phyloP scores from a whole-genome alignment of 164 flowering plant genomes.

The Malania oleifera region DNA sequence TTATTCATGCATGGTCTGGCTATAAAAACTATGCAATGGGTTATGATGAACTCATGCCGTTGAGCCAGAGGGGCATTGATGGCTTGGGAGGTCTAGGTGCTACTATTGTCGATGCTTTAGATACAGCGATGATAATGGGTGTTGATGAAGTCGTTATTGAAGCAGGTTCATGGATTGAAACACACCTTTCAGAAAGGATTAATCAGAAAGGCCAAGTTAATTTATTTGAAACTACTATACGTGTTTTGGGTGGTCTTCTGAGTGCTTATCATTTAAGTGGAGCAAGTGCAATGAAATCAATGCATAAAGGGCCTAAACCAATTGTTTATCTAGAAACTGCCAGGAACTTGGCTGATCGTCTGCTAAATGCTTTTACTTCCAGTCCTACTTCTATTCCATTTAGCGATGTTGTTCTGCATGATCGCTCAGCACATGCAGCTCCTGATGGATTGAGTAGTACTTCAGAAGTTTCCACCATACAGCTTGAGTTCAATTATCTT shows the following conservation, averaged over 20 bases:
- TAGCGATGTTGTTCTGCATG: slow-evolving; percentile 83
- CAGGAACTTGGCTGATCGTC: slow-evolving; percentile 73
- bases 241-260: slow-evolving; percentile 92
- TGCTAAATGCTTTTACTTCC: slow-evolving; percentile 79
- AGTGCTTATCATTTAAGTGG: slow-evolving; percentile 97
- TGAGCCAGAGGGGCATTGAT: slow-evolving; percentile 70
- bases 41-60: slow-evolving; percentile 89
- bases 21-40: slow-evolving; percentile 85
- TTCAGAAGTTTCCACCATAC: slow-evolving; percentile 86
- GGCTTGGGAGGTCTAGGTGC: slow-evolving; percentile 97
- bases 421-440: slow-evolving; percentile 76
- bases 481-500: slow-evolving; percentile 94
- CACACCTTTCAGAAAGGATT: slow-evolving; percentile 61
- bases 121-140: slow-evolving; percentile 97
- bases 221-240: slow-evolving; percentile 95
- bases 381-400: slow-evolving; percentile 90
- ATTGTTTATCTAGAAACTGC: slow-evolving; percentile 71
- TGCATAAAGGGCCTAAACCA: slow-evolving; percentile 62
- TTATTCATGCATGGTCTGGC: slow-evolving; percentile 95
- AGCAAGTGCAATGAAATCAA: slow-evolving; percentile 32
- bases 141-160: slow-evolving; percentile 66
- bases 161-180: slow-evolving; percentile 89
- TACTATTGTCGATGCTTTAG: slow-evolving; percentile 87
- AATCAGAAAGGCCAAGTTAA: slow-evolving; percentile 80
- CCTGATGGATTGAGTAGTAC: slow-evolving; percentile 94